Percentiles rank a stretch among this genome's conserved stretches.
Conservation (phyloP, 2,329 filamentous ascomycete genomes). For the Trichothecium sympodiale region DNA sequence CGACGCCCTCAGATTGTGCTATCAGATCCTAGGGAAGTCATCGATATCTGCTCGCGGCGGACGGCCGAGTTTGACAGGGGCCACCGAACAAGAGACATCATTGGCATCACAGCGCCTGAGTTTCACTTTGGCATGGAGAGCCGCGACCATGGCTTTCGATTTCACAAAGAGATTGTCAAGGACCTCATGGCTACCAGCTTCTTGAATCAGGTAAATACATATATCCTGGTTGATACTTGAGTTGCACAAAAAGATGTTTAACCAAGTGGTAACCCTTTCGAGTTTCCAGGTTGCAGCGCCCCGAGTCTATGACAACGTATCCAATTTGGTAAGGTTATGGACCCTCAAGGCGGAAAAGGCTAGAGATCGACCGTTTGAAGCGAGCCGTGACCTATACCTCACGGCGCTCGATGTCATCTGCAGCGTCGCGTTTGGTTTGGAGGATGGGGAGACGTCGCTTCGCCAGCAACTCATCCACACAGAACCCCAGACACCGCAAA, state of each 20-base stretch:
- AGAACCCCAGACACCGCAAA: slow-evolving; percentile 1
- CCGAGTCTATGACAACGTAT: slow-evolving; percentile 19
- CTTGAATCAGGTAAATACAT: slow-evolving; percentile 13
- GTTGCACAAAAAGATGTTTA: background rate
- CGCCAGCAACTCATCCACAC: slow-evolving; percentile 7
- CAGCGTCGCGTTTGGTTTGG: slow-evolving; percentile 20
- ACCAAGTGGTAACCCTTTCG: too few relatives aligned
- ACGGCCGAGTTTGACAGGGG: slow-evolving; percentile 18
- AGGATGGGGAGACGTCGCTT: slow-evolving; percentile 10
- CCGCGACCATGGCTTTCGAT: slow-evolving; percentile 18
- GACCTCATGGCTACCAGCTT: slow-evolving; percentile 26
- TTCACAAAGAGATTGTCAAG: slow-evolving; percentile 19
- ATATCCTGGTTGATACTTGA: background rate
- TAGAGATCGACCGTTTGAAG: slow-evolving; percentile 18
- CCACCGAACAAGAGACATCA: too few relatives aligned
- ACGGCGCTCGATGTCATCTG: slow-evolving; percentile 22
- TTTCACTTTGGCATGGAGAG: slow-evolving; percentile 23
- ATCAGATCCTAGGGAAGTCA: slow-evolving; percentile 18
- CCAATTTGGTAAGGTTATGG: slow-evolving; percentile 22
- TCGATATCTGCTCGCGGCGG: slow-evolving; percentile 21
- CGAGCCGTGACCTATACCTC: slow-evolving; percentile 18
- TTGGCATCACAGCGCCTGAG: slow-evolving; percentile 6
- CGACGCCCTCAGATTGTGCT: slow-evolving; percentile 19
- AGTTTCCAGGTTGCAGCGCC: slow-evolving; percentile 15
- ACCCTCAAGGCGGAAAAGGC: slow-evolving; percentile 16